Evolutionary conservation across 352 stramenopile genomes (phyloP), one percentile per base, ranked within the genome.

Genomic region (Pythium oligandrum): DNA sequence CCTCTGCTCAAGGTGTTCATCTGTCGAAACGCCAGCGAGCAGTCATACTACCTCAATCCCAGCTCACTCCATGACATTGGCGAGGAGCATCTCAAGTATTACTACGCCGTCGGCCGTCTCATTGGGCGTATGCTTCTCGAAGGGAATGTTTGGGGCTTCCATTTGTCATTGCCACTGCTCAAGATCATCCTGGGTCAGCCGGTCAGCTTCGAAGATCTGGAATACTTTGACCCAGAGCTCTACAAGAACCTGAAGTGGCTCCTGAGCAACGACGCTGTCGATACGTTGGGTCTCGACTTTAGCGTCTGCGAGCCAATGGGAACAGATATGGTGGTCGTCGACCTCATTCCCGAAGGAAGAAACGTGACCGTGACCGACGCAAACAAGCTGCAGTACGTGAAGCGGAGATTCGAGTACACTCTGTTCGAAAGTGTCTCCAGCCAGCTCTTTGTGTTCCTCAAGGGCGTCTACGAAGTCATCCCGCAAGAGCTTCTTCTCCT

Each of bases 121-220:
- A 66, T 93, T 48, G 78, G 80, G 2, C 72, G 77, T 1, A 73
- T 68, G 2, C 49, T 89, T 33, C 57, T 90, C 2, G 95, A 99
- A 70, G 83, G 92, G 43, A 83, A 97, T 34, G 70, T 98, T 6
- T 90, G 97, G 36, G 73, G 83, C 32, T 95, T 96, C 42, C 96
- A 98, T 59, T 82, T 99, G 42, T 82, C 95, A 5, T 71, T 94
- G 8, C 90, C 96, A 44, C 69, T 99, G 51, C 97, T 99, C 66
- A 99, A 99, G 72, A 86, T 98, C 55, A 88, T 99, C n/a, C 73
- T 98, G 6, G 96, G 90, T 43, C 94, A 94, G 55, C 96, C 96
- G 2, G 78, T 99, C 12, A 92, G 80, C 2, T 96, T 99, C 49
- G 74, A 78, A 26, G 96, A 99, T 63, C 76, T 98, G 39, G 85